Base-by-base conservation (phyloP, 768 basidiomycete species). In the Pulveroboletus ravenelii region DNA sequence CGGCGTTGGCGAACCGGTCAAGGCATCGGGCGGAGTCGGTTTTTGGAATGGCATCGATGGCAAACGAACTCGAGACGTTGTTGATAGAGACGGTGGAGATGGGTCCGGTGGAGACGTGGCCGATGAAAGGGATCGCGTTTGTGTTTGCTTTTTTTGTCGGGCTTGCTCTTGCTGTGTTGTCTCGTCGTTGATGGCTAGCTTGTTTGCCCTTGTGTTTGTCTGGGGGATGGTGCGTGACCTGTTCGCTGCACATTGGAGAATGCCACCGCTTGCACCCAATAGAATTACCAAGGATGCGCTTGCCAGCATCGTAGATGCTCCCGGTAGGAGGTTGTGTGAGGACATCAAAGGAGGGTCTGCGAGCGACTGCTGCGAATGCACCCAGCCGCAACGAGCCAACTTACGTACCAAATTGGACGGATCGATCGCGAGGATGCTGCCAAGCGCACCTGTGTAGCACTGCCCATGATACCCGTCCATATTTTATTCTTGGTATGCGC, bases 21-120 rank as follows among this genome's bases (percentile, higher is more conserved):
- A 79, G 74, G 56, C 59, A 67, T 38, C 72, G 94, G 9, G 90
- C 89, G 14, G 70, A 72, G 47, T 70, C 72, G 20, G 60, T 78
- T 38, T 97, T 97, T 64, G 82, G 86, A 14, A 83, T 90, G 76
- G 81, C 85, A 7, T 80, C 84, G 18, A 88, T 91, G 85, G 77
- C 81, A 2, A 66, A 67, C 20, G 73, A 76, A 9, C 56, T 92
- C 20, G 85, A 89, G 57, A 61, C 51, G 1, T 76, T 79, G 2
- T 61, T 93, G 47, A 41, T 61, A 29, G 72, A 81, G 54, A 84
- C 85, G 2, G 78, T 74, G 6, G 69, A 51, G 18, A 76, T 84
- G 78, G 90, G 86, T 0, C 58, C 63, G 7, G 66, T 75, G 32
- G 53, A 62, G 30, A 45, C 32, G 29, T 50, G 56, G 54, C 23